Conservation (phyloP, 2,329 filamentous ascomycete species). For the Pseudogymnoascus sp. region DNA sequence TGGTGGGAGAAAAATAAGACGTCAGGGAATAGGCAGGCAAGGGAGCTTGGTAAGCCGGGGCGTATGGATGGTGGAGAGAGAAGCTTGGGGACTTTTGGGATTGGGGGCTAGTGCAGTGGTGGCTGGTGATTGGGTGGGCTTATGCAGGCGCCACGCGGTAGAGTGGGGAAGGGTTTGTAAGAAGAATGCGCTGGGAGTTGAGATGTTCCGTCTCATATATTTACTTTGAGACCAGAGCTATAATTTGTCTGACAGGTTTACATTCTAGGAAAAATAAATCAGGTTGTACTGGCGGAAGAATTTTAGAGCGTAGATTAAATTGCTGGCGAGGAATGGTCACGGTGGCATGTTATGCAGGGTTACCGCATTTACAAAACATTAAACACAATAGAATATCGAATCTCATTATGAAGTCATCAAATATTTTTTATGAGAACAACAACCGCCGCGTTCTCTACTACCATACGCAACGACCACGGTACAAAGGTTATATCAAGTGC, state of each 20-base stretch:
- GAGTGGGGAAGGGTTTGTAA: conserved; percentile 3
- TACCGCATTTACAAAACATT: neutral
- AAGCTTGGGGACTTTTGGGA: conserved; percentile 4
- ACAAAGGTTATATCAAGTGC: conserved; percentile 7
- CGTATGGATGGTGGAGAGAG: neutral
- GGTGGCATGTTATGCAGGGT: neutral
- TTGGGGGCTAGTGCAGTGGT: neutral
- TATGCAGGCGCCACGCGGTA: conserved; percentile 5
- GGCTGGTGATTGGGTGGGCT: neutral
- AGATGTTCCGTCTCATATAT: neutral
- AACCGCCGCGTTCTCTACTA: conserved; percentile 5
- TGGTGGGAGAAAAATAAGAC: neutral
- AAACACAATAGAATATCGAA: neutral
- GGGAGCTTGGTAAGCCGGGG: conserved; percentile 6
- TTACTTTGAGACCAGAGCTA: neutral
- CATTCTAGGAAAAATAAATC: neutral
- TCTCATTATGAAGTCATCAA: conserved; percentile 7
- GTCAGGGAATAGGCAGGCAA: conserved; percentile 2
- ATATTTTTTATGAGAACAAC: conserved; percentile 8
- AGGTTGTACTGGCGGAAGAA: neutral
- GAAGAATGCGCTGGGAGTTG: neutral
- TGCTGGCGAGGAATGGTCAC: neutral
- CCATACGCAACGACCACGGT: neutral
- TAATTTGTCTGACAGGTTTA: neutral
- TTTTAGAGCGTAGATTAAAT: neutral